Evolutionary conservation across 768 basidiomycete species (phyloP).

Genomic region (Pleurotus cornucopiae): DNA sequence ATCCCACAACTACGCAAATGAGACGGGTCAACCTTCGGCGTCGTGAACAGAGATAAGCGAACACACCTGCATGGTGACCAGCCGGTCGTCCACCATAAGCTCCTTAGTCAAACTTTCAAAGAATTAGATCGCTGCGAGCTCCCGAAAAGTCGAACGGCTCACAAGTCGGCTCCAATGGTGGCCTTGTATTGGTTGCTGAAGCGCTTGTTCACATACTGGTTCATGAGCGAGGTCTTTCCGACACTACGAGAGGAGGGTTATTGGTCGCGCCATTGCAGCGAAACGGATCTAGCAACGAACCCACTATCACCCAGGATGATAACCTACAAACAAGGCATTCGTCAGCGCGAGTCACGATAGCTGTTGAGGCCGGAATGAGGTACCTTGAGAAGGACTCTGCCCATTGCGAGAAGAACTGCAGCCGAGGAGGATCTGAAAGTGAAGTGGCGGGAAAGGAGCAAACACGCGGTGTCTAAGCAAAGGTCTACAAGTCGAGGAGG

Average conservation of each 20-base stretch:
- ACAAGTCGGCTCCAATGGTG: conserved; percentile 97
- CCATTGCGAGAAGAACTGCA: conserved; percentile 44
- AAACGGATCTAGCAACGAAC: conserved; percentile 40
- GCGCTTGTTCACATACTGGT: conserved; percentile 99
- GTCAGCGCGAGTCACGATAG: conserved; percentile 1
- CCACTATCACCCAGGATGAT: conserved; percentile 99
- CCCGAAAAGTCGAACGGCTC: conserved; percentile 28
- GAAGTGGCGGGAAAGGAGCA: conserved; percentile 14
- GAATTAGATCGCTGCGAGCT: conserved; percentile 14
- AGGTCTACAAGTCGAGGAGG: conserved; percentile 1
- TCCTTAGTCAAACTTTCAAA: conserved; percentile 85
- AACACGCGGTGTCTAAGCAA: neutral
- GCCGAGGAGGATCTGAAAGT: conserved; percentile 17
- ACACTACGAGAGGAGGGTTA: conserved; percentile 49
- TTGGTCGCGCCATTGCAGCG: neutral
- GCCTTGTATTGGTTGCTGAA: conserved; percentile 99
- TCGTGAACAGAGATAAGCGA: neutral
- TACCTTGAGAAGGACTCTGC: conserved; percentile 85
- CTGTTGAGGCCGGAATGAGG: conserved; percentile 7
- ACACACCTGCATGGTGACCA: conserved; percentile 96
- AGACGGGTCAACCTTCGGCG: conserved; percentile 1
- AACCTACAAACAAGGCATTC: conserved; percentile 50
- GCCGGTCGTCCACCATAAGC: conserved; percentile 96
- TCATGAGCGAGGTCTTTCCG: conserved; percentile 99
- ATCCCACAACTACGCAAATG: conserved; percentile 79